These are phyloP conservation scores for Plasmodium falciparum DNA, from an alignment of 169 alveolate species.

Conservation along the genomic window DNA sequence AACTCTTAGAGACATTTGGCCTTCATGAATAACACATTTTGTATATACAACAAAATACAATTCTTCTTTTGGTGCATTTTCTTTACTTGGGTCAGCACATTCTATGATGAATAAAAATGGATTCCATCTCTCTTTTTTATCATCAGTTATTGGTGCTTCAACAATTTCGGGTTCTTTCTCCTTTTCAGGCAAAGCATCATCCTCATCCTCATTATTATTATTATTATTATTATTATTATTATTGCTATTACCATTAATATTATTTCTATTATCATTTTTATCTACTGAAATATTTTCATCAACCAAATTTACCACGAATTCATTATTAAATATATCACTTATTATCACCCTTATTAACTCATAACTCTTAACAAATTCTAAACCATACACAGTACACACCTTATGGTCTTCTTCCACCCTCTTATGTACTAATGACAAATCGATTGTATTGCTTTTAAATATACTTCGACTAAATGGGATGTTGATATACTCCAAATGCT, in stretches of 20 bases:
- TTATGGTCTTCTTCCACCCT: not conserved
- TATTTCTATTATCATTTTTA: not conserved
- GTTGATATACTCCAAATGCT: constrained; percentile 16
- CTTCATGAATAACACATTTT: constrained; percentile 15
- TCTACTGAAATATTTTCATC: not conserved
- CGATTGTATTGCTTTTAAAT: constrained; percentile 24
- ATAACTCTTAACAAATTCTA: constrained; percentile 3
- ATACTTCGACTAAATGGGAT: constrained; percentile 16
- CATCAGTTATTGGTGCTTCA: too few relatives aligned
- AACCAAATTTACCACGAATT: constrained; percentile 10
- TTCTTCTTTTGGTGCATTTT: not conserved
- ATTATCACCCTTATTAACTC: constrained; percentile 14
- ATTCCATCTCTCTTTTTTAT: too few relatives aligned
- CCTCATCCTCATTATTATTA: too few relatives aligned
- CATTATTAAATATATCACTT: constrained; percentile 26
- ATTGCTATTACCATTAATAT: not conserved
- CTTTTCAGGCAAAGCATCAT: not conserved
- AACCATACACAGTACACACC: constrained; percentile 2
- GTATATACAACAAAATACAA: constrained; percentile 13
- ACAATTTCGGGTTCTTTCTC: not conserved
- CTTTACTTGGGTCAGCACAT: too few relatives aligned
- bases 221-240: not conserved
- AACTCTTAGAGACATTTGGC: not conserved
- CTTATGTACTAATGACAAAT: not conserved
- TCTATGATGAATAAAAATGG: too few relatives aligned